These are phyloP conservation scores for Syzygium syzygioides DNA, from an alignment of 441 rosid genomes.

Conservation along the genomic window DNA sequence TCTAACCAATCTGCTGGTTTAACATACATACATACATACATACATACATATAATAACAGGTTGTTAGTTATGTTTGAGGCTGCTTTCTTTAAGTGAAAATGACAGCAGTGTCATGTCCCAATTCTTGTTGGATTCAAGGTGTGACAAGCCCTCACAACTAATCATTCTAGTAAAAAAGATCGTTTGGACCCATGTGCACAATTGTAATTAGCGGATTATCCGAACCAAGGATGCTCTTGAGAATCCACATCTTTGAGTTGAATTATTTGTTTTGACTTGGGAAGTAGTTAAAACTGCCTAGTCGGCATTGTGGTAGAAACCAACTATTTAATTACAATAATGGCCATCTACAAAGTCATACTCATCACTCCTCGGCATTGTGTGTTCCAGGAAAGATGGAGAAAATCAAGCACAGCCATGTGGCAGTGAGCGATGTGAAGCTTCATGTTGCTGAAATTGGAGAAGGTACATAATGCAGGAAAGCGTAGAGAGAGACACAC, in stretches of 20 bases:
- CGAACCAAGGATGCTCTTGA: not conserved
- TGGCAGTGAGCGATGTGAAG: constrained; percentile 30
- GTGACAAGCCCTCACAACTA: not conserved
- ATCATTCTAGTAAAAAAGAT: not conserved
- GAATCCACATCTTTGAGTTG: not conserved
- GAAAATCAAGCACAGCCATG: constrained; percentile 29
- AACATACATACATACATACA: too few species aligned
- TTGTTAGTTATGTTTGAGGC: too few species aligned
- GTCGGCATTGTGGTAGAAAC: not conserved
- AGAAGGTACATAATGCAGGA: constrained; percentile 7
- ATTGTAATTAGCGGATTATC: not conserved
- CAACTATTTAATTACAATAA: not conserved
- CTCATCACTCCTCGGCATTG: not conserved
- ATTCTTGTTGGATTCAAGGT: too few species aligned
- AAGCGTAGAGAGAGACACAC: not conserved
- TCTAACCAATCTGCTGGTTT: too few species aligned
- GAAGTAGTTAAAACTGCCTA: not conserved
- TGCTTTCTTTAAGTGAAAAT: too few species aligned
- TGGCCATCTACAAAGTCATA: not conserved
- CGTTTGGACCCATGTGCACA: not conserved
- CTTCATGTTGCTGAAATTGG: constrained; percentile 44
- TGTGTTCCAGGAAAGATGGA: constrained; percentile 18
- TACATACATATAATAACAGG: too few species aligned
- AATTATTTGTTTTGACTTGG: not conserved
- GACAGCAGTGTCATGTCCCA: too few species aligned